Percentiles rank a stretch among this genome's conserved stretches.
Evolutionary conservation across 148 eudicot species (phyloP).

Genomic region (Spergularia marina): DNA sequence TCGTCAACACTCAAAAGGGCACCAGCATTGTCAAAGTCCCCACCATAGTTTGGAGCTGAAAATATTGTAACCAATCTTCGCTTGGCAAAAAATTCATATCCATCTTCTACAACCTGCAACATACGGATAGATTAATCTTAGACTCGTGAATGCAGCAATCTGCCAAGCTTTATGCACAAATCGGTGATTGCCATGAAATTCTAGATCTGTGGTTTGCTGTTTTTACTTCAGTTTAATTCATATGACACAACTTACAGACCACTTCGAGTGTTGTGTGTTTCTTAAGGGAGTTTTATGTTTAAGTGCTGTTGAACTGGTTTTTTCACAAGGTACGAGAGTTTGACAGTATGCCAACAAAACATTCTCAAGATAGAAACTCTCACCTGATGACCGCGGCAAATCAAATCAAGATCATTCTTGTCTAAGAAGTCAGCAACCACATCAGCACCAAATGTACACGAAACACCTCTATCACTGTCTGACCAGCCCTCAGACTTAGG

Average conservation of each 20-base stretch:
- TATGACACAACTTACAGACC: not conserved
- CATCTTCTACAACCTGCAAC: slow-evolving; percentile 92
- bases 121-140: not conserved
- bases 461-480: slow-evolving; percentile 89
- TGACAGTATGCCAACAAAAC: not conserved
- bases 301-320: not conserved
- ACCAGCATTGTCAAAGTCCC: slow-evolving; percentile 92
- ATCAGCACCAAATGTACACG: slow-evolving; percentile 87
- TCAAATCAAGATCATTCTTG: slow-evolving; percentile 80
- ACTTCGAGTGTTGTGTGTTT: not conserved
- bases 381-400: slow-evolving; percentile 94
- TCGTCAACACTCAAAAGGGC: slow-evolving; percentile 83
- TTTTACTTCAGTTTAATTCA: not conserved
- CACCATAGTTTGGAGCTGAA: slow-evolving; percentile 95
- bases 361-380: slow-evolving; percentile 9
- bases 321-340: not conserved
- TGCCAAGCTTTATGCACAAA: not conserved
- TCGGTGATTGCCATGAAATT: not conserved
- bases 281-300: not conserved
- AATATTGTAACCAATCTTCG: slow-evolving; percentile 85
- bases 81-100: slow-evolving; percentile 86
- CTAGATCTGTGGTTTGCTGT: not conserved
- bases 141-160: not conserved
- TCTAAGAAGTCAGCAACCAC: slow-evolving; percentile 70
- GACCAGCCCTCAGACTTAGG: slow-evolving; percentile 65